phyloP scores from a whole-genome alignment of 2,329 filamentous ascomycete genomes.

The Microascus cirrosus region DNA sequence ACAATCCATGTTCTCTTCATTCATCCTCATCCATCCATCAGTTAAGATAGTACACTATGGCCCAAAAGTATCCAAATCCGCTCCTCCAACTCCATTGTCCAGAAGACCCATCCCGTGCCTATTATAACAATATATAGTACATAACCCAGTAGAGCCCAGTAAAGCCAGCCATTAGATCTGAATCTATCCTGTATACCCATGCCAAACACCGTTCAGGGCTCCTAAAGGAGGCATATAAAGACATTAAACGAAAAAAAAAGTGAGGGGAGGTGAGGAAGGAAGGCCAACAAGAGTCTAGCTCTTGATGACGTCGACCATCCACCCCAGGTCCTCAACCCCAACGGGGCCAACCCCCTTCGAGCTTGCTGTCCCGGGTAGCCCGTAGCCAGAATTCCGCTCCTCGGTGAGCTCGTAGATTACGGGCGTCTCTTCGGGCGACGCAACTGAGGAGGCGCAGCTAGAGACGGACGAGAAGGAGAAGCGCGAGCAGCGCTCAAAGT shows the following conservation, averaged over 20 bases:
- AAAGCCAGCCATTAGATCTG: neutral
- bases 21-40: neutral
- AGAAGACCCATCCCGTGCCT: neutral
- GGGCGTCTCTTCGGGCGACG: conserved; percentile 20
- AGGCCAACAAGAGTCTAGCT: conserved; percentile 11
- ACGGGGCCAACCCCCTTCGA: conserved; percentile 9
- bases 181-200: neutral
- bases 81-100: neutral
- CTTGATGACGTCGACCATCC: conserved; percentile 37
- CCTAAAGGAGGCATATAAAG: neutral
- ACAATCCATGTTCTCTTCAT: too few species aligned
- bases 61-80: neutral
- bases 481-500: conserved; percentile 11
- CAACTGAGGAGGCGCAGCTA: conserved; percentile 22
- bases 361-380: conserved; percentile 25
- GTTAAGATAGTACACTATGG: neutral
- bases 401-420: conserved; percentile 35
- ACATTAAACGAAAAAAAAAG: neutral
- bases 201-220: neutral
- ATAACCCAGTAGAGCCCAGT: neutral
- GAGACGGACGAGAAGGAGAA: conserved; percentile 19
- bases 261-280: neutral
- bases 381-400: conserved; percentile 22
- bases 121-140: neutral
- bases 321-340: conserved; percentile 29